Evolutionary conservation across 1,284 basidiomycete genomes (phyloP), one percentile per base, ranked within the genome.

Genomic region (Apiotrichum mycotoxinovorans): DNA sequence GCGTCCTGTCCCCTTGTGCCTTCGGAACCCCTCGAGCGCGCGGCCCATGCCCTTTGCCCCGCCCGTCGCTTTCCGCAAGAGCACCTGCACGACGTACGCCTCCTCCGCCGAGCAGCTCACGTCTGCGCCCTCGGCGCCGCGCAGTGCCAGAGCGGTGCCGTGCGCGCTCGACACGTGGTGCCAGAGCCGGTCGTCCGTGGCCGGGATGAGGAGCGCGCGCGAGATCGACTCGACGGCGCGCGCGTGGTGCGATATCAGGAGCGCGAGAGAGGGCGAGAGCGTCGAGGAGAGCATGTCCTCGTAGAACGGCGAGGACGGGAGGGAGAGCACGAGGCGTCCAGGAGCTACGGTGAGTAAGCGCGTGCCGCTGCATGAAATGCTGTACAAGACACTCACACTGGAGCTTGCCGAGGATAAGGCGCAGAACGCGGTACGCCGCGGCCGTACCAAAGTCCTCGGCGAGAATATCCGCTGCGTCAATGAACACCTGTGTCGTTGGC

Each of bases 181-280:
- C 66, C 62, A 70, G 56, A 72, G 71, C 25, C 64, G 57, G 20
- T 65, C 17, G 0, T 58, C 57, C 23, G 67, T 62, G 1, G 89
- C 87, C 0, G 87, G 87, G 51, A 88, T 80, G 69, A 61, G 49
- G 49, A 56, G 3, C 33, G 40, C 33, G 82, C 40, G 79, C 79
- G 8, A 86, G 80, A 52, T 92, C 74, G 67, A 88, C 83, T 11
- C 70, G 69, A 38, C 92, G 74, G 49, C 91, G 80, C 3, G 78
- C 76, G 0, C 85, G 80, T 11, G 87, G 85, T 89, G 86, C 0
- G 85, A 82, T 44, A 80, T 83, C 10, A 90, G 65, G 58, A 86
- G 84, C 0, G 83, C 80, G 40, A 93, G 76, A 1, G 86, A 80
- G 0, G 86, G 72, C 0, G 86, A 87, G 70, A 91, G 85, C 5